Evolutionary conservation across 169 alveolate genomes (phyloP).

Genomic region (Sarcocystis neurona): DNA sequence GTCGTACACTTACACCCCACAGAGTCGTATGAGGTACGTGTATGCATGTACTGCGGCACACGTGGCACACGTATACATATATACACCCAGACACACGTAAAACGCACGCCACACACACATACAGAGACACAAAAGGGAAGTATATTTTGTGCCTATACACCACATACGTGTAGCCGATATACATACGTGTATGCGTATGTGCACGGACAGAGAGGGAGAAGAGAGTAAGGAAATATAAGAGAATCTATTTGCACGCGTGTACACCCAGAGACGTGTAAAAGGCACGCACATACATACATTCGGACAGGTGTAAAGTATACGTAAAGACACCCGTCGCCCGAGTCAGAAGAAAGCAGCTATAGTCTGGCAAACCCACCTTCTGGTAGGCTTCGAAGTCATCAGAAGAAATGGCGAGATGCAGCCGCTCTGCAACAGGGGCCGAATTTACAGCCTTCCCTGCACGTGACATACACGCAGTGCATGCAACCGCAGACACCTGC

Average conservation of each 20-base stretch:
- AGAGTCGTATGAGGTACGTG: too few species aligned
- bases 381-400: slow-evolving; percentile 70
- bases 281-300: too few species aligned
- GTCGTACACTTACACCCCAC: too few species aligned
- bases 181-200: neutral
- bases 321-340: too few species aligned
- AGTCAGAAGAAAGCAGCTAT: neutral
- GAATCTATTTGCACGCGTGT: neutral
- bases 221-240: neutral
- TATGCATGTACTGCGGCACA: too few species aligned
- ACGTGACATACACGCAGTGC: neutral
- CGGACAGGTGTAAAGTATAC: too few species aligned
- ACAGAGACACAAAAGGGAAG: too few species aligned
- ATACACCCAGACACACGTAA: too few species aligned
- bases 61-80: too few species aligned
- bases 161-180: too few species aligned
- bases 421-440: slow-evolving; percentile 80
- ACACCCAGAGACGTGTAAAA: neutral
- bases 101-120: too few species aligned
- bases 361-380: slow-evolving; percentile 53
- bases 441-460: slow-evolving; percentile 74
- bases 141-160: too few species aligned
- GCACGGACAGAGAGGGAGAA: neutral
- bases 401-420: slow-evolving; percentile 76
- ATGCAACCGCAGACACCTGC: neutral